Evolutionary conservation across 2,329 filamentous ascomycete species (phyloP).

Genomic region (Fusarium phyllophilum): DNA sequence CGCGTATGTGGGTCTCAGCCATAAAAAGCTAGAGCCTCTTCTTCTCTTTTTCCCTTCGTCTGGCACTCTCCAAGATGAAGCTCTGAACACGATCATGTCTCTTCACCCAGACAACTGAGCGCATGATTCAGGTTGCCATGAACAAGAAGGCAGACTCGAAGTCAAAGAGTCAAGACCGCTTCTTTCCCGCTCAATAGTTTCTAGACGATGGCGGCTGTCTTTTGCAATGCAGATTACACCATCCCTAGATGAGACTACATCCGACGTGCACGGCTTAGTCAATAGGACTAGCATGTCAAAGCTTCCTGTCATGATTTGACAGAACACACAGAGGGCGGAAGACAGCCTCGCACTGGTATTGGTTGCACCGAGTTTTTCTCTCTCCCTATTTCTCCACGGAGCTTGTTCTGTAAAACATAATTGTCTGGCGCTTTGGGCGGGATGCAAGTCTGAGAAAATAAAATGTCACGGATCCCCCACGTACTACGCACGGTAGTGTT

Average conservation of each 20-base stretch:
- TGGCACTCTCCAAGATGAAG: conserved; percentile 26
- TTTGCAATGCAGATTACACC: conserved; percentile 23
- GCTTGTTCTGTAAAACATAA: not conserved
- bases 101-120: not conserved
- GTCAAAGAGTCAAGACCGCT: conserved; percentile 15
- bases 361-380: not conserved
- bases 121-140: conserved; percentile 10
- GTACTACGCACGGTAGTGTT: conserved; percentile 12
- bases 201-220: conserved; percentile 34
- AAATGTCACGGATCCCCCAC: not conserved
- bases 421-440: not conserved
- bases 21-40: not conserved
- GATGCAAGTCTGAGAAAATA: not conserved
- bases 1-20: conserved; percentile 11
- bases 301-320: conserved; percentile 25
- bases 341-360: conserved; percentile 14
- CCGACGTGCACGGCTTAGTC: conserved; percentile 25
- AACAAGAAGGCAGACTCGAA: not conserved
- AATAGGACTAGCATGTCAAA: conserved; percentile 21
- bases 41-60: not conserved
- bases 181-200: conserved; percentile 16
- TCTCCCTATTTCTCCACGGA: not conserved
- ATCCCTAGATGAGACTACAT: conserved; percentile 28
- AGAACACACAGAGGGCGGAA: not conserved
- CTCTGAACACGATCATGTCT: conserved; percentile 15